Evolutionary conservation across 1,284 basidiomycete genomes (phyloP).

Genomic region (Puccinia coronata): DNA sequence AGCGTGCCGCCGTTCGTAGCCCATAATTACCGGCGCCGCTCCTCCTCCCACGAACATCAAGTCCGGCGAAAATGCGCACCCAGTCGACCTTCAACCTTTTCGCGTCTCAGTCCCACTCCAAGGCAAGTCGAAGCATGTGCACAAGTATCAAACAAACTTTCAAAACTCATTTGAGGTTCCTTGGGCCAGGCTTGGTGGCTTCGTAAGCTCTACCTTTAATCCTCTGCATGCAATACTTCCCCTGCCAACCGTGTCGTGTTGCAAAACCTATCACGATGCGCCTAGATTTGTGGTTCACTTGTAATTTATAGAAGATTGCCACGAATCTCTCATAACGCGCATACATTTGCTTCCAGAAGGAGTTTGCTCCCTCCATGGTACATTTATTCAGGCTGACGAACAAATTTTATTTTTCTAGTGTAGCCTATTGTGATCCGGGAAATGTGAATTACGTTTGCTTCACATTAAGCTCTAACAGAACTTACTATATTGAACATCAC

Average conservation of each 20-base stretch:
- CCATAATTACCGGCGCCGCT: background rate
- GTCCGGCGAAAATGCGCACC: background rate
- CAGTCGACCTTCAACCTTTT: background rate
- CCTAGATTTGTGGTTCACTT: background rate
- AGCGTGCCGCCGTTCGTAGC: background rate
- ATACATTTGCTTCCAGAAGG: background rate
- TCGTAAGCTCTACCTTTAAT: constrained; percentile 55
- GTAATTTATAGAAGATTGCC: background rate
- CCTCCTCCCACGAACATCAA: background rate
- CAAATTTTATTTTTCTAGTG: background rate
- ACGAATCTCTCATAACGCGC: background rate
- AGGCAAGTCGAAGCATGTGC: background rate
- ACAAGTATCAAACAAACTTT: constrained; percentile 19
- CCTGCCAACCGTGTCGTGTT: no score
- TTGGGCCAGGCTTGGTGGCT: constrained; percentile 61
- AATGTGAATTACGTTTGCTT: constrained; percentile 30
- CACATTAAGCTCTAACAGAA: no score
- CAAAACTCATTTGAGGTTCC: constrained; percentile 58
- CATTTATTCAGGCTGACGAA: background rate
- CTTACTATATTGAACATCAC: no score
- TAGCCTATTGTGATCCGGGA: constrained; percentile 45
- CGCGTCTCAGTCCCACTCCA: background rate
- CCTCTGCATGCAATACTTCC: no score
- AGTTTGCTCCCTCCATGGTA: background rate
- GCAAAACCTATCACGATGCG: background rate